Evolutionary conservation across 2,329 filamentous ascomycete genomes (phyloP), one percentile per base, ranked within the genome.

Genomic region (Didymella pomorum): DNA sequence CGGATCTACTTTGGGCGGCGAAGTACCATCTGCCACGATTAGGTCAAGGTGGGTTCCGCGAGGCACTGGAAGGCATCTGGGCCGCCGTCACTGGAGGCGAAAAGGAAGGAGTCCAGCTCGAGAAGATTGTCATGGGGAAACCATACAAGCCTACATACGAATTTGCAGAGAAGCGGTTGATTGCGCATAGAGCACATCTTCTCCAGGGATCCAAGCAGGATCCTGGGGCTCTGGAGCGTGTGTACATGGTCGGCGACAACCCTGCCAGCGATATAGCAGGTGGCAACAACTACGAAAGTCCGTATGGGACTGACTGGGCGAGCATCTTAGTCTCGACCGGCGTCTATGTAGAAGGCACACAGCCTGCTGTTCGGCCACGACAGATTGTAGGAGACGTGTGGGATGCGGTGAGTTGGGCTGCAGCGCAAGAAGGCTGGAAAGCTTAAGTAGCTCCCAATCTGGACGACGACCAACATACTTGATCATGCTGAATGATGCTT

Each of bases 11-110:
- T 70, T 99, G 93, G 93, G 90, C 92, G 50, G 90, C 93, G 0
- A 86, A 86, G 31, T 94, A 96, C 76, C 91, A 90, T 60, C 85
- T 94, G 48, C 92, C 94, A 28, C 89, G 95, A 5, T 85, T 98
- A 41, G 95, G 94, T 1, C 95, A 97, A 76, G 95, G 95, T 18
- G 93, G 91, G 0, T 98, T 98, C 78, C 87, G 91, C 61, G 89
- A 89, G 43, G 91, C 93, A 0, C 79, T 98, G 16, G 86, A 88
- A 64, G 93, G 93, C 0, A 84, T 95, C 1, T 97, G 93, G 92
- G 76, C 80, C 6, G 86, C 87, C 20, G 80, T 91, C 4, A 96
- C 92, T 0, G 83, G 83, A 11, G 88, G 83, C 3, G 70, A 80
- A 18, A 69, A 74, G 56, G 73, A 79, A n/a, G 81, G 86, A 4